Base-by-base conservation (phyloP, 106 monocot genomes). In the Acanthochlamys bracteata region DNA sequence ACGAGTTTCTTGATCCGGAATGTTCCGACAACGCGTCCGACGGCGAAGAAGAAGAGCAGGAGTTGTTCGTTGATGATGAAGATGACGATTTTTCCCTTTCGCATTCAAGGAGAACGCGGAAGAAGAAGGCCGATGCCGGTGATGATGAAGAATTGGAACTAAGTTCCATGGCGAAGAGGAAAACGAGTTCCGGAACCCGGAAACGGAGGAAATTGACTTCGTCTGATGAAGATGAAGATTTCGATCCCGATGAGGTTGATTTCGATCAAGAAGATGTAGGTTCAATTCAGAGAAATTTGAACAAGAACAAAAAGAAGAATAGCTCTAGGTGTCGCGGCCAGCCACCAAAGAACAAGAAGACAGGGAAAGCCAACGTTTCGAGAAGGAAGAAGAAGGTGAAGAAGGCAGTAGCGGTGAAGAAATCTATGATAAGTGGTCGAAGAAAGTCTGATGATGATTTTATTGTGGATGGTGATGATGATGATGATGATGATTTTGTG, bases 401-500 rank as follows among this genome's bases (percentile, higher is more conserved):
- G 63, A 67, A 19, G 41, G 22, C 17, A 23, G 65, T 7, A 33
- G 6, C 33, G 6, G 33, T 33, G 33, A 33, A 33, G 4, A 33
- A 33, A 33, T 33, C 33, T 6, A 33, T 1, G 33, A 33, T 1
- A 33, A 33, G 33, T 33, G 33, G 33, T 33, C 55, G 49, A 9
- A 49, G 6, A 17, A 49, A 17, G 17, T 49, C 49, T 49, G 60
- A 55, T 17, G 73, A 71, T 42, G 72, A 42, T 33, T 33, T 33
- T 33, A 33, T 33, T 33, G 33, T 33, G 58, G 42, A 42, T 43
- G 68, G 73, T 21, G 60, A 61, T 39, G 77, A 66, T 45, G 71
- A 76, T 21, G 71, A 75, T 4, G 75, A 83, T 61, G 69, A 76
- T 55, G 73, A 82, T 43, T 77, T 82, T 65, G 24, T 79, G 2